Base-by-base conservation (phyloP, 1,284 basidiomycete species). In the Ustilago shanxiensis region DNA sequence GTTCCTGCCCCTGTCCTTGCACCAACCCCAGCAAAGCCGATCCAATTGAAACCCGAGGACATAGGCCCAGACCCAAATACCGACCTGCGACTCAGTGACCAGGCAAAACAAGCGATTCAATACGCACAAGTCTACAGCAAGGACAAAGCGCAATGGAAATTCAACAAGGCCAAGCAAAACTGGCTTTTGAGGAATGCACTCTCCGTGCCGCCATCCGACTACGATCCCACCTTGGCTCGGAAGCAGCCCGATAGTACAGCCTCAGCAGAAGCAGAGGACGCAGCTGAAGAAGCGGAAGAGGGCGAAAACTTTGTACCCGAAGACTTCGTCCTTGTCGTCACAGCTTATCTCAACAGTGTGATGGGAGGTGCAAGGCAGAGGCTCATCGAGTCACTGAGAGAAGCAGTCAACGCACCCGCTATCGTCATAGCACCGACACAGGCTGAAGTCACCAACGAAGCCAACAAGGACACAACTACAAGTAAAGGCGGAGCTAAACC, bases 91-190 rank as follows among this genome's bases (percentile, higher is more conserved):
- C 39, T 77, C 35, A 73, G 71, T 55, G 75, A 77, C 35, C 66
- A 70, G n/a, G 71, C 75, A 39, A 77, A 77, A 55, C 71, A 77
- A 47, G 73, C 73, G 3, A 71, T 79, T 24, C 60, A 62, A 13
- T 79, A 79, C 51, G 77, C 77, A 4, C 70, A 73, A 47, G 14
- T 61, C 22, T 79, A 72, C 53, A 61, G 53, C 37, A 59, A 59
- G 44, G 70, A 76, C 50, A 64, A 64, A 45, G 39, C 67, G n/a
- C 56, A 61, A 22, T 79, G 77, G 77, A 79, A 79, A 49, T 79
- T 79, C 66, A 71, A 76, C 66, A 79, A 79, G 51, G 70, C 74
- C 28, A 72, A 73, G 44, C 77, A 79, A 31, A 79, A 77, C 39
- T 79, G 77, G 77, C 77, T 79, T 2, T 22, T 79, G 20, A 60